phyloP scores from a whole-genome alignment of 345 rosid species.

The Corchorus capsularis region DNA sequence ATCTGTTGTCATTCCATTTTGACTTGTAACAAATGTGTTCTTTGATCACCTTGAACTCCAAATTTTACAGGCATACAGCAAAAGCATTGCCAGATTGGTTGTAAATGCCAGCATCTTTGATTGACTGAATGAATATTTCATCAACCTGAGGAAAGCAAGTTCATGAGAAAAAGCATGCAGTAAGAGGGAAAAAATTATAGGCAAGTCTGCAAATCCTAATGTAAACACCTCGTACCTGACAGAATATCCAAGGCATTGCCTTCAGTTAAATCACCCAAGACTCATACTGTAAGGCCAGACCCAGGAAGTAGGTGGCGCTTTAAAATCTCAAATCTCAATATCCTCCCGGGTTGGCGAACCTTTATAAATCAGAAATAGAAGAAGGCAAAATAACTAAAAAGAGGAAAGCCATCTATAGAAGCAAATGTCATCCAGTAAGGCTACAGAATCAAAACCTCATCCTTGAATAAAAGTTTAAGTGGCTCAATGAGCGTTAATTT shows the following conservation, averaged over 20 bases:
- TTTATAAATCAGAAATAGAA: constrained; percentile 30
- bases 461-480: constrained; percentile 90
- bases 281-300: constrained; percentile 97
- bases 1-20: constrained; percentile 99
- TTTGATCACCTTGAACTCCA: constrained; percentile 99
- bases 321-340: constrained; percentile 54
- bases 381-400: neutral
- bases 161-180: neutral
- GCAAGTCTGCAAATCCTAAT: neutral
- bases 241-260: constrained; percentile 84
- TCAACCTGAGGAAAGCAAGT: constrained; percentile 59
- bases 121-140: constrained; percentile 95
- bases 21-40: constrained; percentile 98
- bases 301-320: constrained; percentile 99
- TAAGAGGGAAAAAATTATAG: neutral
- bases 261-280: constrained; percentile 91
- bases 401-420: neutral
- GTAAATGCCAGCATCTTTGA: constrained; percentile 92
- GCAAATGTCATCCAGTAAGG: constrained; percentile 3
- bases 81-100: constrained; percentile 98
- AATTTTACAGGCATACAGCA: constrained; percentile 92
- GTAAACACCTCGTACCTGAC: constrained; percentile 50
- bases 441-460: constrained; percentile 61
- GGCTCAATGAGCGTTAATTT: constrained; percentile 95
- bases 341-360: constrained; percentile 93